These are phyloP conservation scores for Taphrina sp. DNA, from an alignment of 1,139 yeast species.

Conservation along the genomic window DNA sequence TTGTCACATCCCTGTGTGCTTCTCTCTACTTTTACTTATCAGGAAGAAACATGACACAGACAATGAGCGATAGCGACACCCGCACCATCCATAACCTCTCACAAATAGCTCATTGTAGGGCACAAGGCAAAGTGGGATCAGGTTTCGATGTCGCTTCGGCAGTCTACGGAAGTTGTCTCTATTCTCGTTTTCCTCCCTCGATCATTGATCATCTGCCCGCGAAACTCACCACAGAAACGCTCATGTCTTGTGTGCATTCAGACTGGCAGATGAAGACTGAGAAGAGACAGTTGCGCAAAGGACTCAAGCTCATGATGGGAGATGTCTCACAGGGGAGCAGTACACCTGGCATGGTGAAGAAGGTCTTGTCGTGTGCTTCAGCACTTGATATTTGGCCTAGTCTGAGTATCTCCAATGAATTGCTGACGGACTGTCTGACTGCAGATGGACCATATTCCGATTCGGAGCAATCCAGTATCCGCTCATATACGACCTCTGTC, in stretches of 20 bases:
- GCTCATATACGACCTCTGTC: slow-evolving; percentile 5
- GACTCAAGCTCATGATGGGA: slow-evolving; percentile 77
- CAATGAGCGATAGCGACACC: slow-evolving; percentile 39
- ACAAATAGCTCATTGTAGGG: slow-evolving; percentile 86
- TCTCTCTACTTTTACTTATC: slow-evolving; percentile 55
- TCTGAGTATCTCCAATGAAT: slow-evolving; percentile 51
- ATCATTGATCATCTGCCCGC: slow-evolving; percentile 36
- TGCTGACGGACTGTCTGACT: slow-evolving; percentile 59
- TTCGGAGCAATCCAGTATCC: slow-evolving; percentile 1
- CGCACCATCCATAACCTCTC: slow-evolving; percentile 68
- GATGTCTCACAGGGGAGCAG: slow-evolving; percentile 91
- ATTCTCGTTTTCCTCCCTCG: slow-evolving; percentile 58
- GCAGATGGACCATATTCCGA: slow-evolving; percentile 40
- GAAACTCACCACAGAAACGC: slow-evolving; percentile 26
- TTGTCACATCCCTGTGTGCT: slow-evolving; percentile 76
- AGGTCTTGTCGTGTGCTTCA: slow-evolving; percentile 68
- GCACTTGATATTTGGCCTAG: slow-evolving; percentile 51
- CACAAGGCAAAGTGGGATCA: slow-evolving; percentile 92
- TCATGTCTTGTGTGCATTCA: slow-evolving; percentile 13
- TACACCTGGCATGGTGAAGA: slow-evolving; percentile 82
- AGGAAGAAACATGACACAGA: slow-evolving; percentile 40
- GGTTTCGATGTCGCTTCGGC: slow-evolving; percentile 98
- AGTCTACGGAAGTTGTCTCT: slow-evolving; percentile 80
- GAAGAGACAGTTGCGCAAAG: slow-evolving; percentile 63
- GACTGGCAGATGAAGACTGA: slow-evolving; percentile 60